A percentile compares a stretch with the other conserved stretches of the same genome.
phyloP scores from a whole-genome alignment of 805 yeast genomes.

The Pichia scutulata region DNA sequence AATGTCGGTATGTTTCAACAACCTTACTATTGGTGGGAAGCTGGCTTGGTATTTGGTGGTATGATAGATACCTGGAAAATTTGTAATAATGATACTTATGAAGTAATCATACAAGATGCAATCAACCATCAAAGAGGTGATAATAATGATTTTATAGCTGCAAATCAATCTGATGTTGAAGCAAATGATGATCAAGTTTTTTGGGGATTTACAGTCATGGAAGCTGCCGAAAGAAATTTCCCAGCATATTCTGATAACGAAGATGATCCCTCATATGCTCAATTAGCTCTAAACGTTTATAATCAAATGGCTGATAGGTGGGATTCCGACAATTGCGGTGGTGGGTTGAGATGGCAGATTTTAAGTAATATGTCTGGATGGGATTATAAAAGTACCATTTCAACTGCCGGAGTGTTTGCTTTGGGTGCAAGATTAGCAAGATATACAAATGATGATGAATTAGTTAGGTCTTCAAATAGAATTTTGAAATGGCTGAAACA shows the following conservation, averaged over 20 bases:
- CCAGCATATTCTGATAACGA: slow-evolving; percentile 45
- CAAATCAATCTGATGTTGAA: slow-evolving; percentile 72
- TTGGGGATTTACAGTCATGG: slow-evolving; percentile 83
- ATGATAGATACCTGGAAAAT: slow-evolving; percentile 64
- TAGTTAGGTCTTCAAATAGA: slow-evolving; percentile 63
- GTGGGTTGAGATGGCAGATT: slow-evolving; percentile 96
- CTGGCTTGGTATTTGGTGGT: slow-evolving; percentile 67
- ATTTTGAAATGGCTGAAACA: slow-evolving; percentile 76
- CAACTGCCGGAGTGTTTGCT: slow-evolving; percentile 84
- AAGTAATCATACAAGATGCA: slow-evolving; percentile 47
- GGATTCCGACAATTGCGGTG: slow-evolving; percentile 79
- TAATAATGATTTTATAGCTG: slow-evolving; percentile 63
- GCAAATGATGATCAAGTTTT: slow-evolving; percentile 91
- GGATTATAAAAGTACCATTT: slow-evolving; percentile 82
- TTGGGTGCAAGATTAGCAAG: slow-evolving; percentile 82
- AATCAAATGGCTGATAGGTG: slow-evolving; percentile 87
- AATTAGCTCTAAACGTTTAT: slow-evolving; percentile 80
- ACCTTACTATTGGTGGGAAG: slow-evolving; percentile 91
- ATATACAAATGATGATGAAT: slow-evolving; percentile 65
- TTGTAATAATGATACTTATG: slow-evolving; percentile 60
- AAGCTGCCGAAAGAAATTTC: slow-evolving; percentile 76
- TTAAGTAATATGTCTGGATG: slow-evolving; percentile 91
- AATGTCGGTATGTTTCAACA: slow-evolving; percentile 60
- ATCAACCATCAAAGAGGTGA: slow-evolving; percentile 61
- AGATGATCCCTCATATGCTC: slow-evolving; percentile 67